These are phyloP conservation scores for Penicillium pancosmium DNA, from an alignment of 495 filamentous ascomycete genomes.

Conservation along the genomic window DNA sequence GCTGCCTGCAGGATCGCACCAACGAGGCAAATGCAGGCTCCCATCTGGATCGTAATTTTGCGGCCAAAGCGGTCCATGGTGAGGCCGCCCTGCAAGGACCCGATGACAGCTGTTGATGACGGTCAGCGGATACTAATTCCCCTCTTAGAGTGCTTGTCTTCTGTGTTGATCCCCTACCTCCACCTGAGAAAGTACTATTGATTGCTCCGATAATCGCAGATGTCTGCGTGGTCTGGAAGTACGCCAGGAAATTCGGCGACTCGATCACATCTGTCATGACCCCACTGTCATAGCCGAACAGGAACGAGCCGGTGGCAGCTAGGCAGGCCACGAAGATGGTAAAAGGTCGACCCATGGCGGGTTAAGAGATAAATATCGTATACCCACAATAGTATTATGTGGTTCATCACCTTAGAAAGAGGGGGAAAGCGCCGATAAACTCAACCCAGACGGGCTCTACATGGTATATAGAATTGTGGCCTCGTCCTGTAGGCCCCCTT, in stretches of 20 bases:
- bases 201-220: conserved; percentile 58
- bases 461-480: conserved; percentile 22
- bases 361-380: background rate
- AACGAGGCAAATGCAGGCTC: conserved; percentile 55
- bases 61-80: conserved; percentile 51
- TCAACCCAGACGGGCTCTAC: background rate
- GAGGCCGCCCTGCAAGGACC: conserved; percentile 39
- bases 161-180: conserved; percentile 30
- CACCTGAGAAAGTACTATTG: conserved; percentile 58
- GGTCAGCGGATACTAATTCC: background rate
- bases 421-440: background rate
- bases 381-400: background rate
- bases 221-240: conserved; percentile 50
- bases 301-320: conserved; percentile 51
- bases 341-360: conserved; percentile 46
- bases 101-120: conserved; percentile 31
- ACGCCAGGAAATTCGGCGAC: conserved; percentile 48
- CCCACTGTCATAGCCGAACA: conserved; percentile 60
- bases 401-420: background rate
- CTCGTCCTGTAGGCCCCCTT: background rate
- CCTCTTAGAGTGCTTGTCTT: conserved; percentile 9
- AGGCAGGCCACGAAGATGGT: conserved; percentile 46
- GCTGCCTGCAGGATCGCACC: conserved; percentile 60
- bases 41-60: conserved; percentile 58
- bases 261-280: conserved; percentile 60